Conservation (phyloP, 768 basidiomycete genomes). For the Russula virescens region DNA sequence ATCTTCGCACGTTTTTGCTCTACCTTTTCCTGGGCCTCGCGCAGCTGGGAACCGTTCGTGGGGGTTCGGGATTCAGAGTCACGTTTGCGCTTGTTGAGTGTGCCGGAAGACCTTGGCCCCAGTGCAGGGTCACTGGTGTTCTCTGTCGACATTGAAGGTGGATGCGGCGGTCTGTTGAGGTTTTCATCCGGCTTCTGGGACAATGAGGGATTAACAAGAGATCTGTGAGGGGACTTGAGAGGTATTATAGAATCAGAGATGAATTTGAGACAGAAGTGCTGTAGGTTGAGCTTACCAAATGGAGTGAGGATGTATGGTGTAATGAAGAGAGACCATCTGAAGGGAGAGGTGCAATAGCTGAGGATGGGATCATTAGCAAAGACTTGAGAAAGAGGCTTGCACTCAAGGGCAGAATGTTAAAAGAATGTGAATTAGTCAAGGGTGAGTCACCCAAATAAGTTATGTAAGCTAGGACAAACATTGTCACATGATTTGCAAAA, state of each 20-base stretch:
- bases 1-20: constrained; percentile 17
- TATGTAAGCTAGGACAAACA: background rate
- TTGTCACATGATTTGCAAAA: background rate
- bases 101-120: background rate
- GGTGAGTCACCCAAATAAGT: background rate
- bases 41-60: background rate
- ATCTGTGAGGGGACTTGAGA: background rate
- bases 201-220: background rate
- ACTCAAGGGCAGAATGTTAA: background rate
- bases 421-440: background rate
- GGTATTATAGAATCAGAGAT: background rate
- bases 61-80: background rate
- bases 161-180: no score
- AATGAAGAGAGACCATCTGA: background rate
- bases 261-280: background rate
- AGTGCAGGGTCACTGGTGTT: background rate
- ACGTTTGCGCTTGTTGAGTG: constrained; percentile 7
- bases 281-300: background rate
- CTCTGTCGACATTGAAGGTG: background rate
- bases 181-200: no score
- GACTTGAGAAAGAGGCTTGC: background rate
- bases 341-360: constrained; percentile 1
- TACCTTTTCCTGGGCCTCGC: constrained; percentile 13
- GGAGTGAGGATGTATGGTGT: background rate
- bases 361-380: constrained; percentile 7